A percentile compares a stretch with the other conserved stretches of the same genome.
Evolutionary conservation across 129 eudicot species (phyloP).

Genomic region (Tagetes patula): DNA sequence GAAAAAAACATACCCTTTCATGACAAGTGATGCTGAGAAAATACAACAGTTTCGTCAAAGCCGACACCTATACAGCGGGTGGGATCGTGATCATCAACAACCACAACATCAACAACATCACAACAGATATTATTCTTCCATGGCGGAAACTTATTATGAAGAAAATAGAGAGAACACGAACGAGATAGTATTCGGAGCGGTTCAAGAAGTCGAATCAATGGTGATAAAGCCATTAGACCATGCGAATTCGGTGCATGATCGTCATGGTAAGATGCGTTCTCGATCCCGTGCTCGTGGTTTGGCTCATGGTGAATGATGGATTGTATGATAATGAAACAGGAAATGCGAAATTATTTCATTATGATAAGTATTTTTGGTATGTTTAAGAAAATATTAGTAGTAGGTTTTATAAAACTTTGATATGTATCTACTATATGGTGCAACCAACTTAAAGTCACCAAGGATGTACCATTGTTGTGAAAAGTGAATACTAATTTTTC

Average conservation of each 20-base stretch:
- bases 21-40: slow-evolving; percentile 88
- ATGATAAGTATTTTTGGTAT: slow-evolving; percentile 37
- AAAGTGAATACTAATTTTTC: slow-evolving; percentile 31
- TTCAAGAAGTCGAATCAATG: slow-evolving; percentile 67
- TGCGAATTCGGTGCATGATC: slow-evolving; percentile 43
- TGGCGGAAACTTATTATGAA: slow-evolving; percentile 71
- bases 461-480: slow-evolving; percentile 17
- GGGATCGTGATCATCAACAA: slow-evolving; percentile 62
- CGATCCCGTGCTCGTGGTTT: slow-evolving; percentile 45
- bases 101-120: slow-evolving; percentile 66
- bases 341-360: slow-evolving; percentile 29
- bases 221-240: slow-evolving; percentile 79
- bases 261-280: slow-evolving; percentile 37
- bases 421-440: slow-evolving; percentile 23
- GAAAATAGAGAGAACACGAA: slow-evolving; percentile 62
- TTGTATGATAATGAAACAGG: slow-evolving; percentile 22
- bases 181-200: slow-evolving; percentile 90
- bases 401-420: slow-evolving; percentile 29
- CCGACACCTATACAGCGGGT: slow-evolving; percentile 73
- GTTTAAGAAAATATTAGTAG: slow-evolving; percentile 30
- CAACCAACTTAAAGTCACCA: slow-evolving; percentile 11
- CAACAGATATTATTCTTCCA: slow-evolving; percentile 61
- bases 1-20: slow-evolving; percentile 77
- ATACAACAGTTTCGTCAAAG: slow-evolving; percentile 89
- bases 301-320: slow-evolving; percentile 39